Evolutionary conservation across 768 basidiomycete species (phyloP), one percentile per base, ranked within the genome.

Genomic region (Serpula lacrymans): DNA sequence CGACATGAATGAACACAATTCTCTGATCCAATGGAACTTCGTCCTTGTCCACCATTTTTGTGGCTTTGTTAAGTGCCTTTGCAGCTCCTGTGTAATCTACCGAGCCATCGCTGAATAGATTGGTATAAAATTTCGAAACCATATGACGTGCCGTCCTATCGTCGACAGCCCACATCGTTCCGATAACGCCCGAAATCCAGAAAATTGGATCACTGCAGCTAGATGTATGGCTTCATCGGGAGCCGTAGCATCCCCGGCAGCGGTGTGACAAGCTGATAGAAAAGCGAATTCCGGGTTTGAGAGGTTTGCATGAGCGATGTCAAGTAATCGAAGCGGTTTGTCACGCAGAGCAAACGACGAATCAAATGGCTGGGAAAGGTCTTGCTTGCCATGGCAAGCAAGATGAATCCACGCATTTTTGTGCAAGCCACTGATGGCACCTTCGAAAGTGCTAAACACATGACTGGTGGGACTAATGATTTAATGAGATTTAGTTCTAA

Each of bases 371-470:
- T 36, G 21, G 1, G 22, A 12, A 3, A 39, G n/a, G 34, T 50
- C 42, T 42, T 54, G 58, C 23, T 37, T 14, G 20, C 54, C 56
- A 36, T 59, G 58, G 33, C 56, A 61, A 13, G 54, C 52, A 14
- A 59, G 36, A 37, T 59, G 57, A 13, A 58, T 22, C 43, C 49
- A 51, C 8, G 14, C 20, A 33, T 33, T n/a, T 6, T 33, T 14
- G 9, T 14, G 9, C 27, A 29, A n/a, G n/a, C 27, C 27, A 29
- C 10, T 29, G 27, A 29, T 29, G 10, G 27, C 27, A 9, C 10
- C 27, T 29, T 29, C 27, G n/a, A n/a, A 9, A 9, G 27, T 29
- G 27, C n/a, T n/a, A n/a, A n/a, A n/a, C n/a, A n/a, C 10, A 56
- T 29, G 0, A 41, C 23, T 27, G 41, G 16, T 1, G 52, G 47